Evolutionary conservation across 164 flowering plant species (phyloP).

Genomic region (Sextonia rubra): DNA sequence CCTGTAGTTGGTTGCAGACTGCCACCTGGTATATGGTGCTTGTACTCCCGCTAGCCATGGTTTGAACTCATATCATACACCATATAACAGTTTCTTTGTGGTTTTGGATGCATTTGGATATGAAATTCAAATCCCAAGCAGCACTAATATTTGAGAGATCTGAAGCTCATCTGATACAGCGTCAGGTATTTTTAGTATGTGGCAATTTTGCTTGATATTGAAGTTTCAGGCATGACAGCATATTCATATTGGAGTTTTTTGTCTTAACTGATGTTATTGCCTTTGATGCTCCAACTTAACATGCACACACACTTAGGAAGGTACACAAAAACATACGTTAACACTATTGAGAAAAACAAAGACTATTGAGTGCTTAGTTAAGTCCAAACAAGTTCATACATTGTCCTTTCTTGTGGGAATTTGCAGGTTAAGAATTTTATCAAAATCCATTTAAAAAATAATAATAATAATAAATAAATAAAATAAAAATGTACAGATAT

Average conservation of each 20-base stretch:
- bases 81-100: background rate
- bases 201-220: background rate
- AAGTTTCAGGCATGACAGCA: too few relatives aligned
- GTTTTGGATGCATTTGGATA: background rate
- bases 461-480: too few relatives aligned
- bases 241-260: background rate
- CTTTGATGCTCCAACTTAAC: background rate
- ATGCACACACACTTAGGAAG: too few relatives aligned
- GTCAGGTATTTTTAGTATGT: background rate
- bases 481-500: background rate
- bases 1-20: background rate
- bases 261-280: background rate
- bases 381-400: background rate
- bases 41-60: background rate
- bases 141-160: background rate
- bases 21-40: background rate
- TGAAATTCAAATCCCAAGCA: background rate
- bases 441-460: too few relatives aligned
- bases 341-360: too few relatives aligned
- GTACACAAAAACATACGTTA: too few relatives aligned
- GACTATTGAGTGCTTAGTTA: background rate
- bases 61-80: background rate
- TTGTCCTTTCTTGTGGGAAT: background rate
- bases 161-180: background rate
- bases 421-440: background rate